A percentile compares a stretch with the other conserved stretches of the same genome.
phyloP scores from a whole-genome alignment of 495 filamentous ascomycete species.

The Daldinia bambusicola region DNA sequence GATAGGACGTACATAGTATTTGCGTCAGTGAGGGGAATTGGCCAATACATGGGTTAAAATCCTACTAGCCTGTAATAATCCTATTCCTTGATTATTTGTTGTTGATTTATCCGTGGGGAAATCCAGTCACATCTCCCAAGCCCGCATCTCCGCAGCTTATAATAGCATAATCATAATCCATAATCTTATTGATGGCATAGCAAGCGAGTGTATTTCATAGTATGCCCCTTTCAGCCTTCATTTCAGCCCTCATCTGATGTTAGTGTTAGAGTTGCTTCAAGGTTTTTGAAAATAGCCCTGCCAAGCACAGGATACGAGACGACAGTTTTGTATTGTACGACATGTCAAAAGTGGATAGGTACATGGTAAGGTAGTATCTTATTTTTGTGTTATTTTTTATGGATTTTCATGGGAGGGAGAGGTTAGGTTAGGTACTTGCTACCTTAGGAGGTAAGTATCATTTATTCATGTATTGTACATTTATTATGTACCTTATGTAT shows the following conservation, averaged over 20 bases:
- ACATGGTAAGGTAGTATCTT: neutral
- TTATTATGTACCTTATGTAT: no score
- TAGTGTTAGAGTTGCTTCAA: neutral
- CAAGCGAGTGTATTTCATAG: neutral
- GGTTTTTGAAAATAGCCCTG: neutral
- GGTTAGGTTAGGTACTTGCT: no score
- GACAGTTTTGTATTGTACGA: neutral
- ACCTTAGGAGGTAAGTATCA: no score
- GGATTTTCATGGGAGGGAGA: no score
- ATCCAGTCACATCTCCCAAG: neutral
- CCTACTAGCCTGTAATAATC: neutral
- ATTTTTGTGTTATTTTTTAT: no score
- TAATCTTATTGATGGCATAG: neutral
- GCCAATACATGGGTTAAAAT: neutral
- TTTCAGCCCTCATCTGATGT: neutral
- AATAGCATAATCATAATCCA: neutral
- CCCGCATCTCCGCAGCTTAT: neutral
- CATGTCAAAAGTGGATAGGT: conserved; percentile 2
- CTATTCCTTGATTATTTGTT: neutral
- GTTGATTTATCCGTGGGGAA: neutral
- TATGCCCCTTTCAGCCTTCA: neutral
- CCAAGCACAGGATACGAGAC: conserved; percentile 2
- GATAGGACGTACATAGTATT: neutral
- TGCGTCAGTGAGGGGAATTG: neutral
- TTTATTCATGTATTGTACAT: no score